Percentiles rank a stretch among this genome's conserved stretches.
Conservation (phyloP, 257 asterid genomes). For the Ballota nigra region DNA sequence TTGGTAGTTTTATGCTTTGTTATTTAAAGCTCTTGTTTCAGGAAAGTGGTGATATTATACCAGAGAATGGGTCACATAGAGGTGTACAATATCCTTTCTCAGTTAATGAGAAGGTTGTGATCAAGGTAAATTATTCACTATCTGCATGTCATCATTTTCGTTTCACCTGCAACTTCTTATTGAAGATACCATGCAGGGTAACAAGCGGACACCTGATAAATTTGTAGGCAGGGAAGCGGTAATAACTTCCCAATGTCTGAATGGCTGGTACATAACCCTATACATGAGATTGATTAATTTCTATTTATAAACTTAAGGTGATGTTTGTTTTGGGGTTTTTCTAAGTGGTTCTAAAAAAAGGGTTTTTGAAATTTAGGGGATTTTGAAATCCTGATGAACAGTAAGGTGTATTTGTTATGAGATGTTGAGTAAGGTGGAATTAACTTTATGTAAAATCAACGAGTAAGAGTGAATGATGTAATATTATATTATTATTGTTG, state of each 20-base stretch:
- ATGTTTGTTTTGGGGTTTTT: neutral
- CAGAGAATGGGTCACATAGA: slow-evolving; percentile 66
- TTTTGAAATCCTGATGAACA: too few species aligned
- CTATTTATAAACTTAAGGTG: slow-evolving; percentile 4
- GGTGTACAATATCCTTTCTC: slow-evolving; percentile 89
- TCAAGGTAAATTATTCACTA: slow-evolving; percentile 54
- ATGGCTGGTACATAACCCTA: slow-evolving; percentile 71
- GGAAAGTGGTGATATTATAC: slow-evolving; percentile 74
- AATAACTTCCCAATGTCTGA: slow-evolving; percentile 86
- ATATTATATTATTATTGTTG: too few species aligned
- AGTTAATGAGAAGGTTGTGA: slow-evolving; percentile 81
- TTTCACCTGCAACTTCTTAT: slow-evolving; percentile 13
- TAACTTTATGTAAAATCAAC: too few species aligned
- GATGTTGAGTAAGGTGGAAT: too few species aligned
- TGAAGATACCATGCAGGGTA: slow-evolving; percentile 65
- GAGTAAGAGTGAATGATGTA: too few species aligned
- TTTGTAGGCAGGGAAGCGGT: slow-evolving; percentile 97
- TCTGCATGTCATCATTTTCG: neutral
- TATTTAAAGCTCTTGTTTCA: slow-evolving; percentile 32
- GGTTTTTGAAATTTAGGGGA: too few species aligned
- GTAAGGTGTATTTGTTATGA: too few species aligned
- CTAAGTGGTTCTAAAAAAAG: too few species aligned
- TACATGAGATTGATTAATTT: neutral
- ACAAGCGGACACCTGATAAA: slow-evolving; percentile 94
- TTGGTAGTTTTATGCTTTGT: slow-evolving; percentile 14